Conservation (phyloP, 2,329 filamentous ascomycete species). For the Fusarium coicis region DNA sequence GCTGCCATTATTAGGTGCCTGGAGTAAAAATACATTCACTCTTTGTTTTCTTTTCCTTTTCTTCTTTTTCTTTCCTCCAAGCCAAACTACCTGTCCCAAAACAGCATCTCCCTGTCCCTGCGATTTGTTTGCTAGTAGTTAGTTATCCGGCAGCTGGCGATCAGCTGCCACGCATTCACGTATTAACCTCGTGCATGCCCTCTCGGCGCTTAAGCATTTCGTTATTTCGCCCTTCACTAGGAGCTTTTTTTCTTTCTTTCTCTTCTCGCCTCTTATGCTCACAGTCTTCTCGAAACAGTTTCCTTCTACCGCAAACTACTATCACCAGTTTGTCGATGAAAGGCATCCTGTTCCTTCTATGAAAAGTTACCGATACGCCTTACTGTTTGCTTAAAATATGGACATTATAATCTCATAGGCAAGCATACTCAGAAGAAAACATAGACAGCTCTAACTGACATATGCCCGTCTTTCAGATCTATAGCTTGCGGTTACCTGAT, state of each 20-base stretch:
- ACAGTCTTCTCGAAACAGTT: neutral
- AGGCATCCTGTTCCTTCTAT: neutral
- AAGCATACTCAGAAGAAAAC: neutral
- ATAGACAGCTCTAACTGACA: neutral
- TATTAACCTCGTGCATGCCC: neutral
- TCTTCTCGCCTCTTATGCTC: neutral
- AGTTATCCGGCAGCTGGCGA: slow-evolving; percentile 19
- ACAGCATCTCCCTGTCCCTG: neutral
- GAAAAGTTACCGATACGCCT: neutral
- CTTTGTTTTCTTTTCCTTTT: neutral
- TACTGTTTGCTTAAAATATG: neutral
- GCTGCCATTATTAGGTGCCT: too few relatives aligned
- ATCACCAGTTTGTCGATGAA: neutral
- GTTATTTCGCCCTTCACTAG: slow-evolving; percentile 5
- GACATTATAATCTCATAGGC: neutral
- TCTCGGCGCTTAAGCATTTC: neutral
- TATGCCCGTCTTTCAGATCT: neutral
- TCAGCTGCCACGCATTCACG: slow-evolving; percentile 29
- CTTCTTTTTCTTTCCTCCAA: neutral
- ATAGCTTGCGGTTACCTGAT: neutral
- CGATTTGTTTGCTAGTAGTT: slow-evolving; percentile 9
- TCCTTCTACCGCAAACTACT: neutral
- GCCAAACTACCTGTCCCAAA: neutral
- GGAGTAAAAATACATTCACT: neutral
- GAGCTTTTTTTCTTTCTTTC: neutral